Evolutionary conservation across 2,329 filamentous ascomycete genomes (phyloP).

Genomic region (Botrytis deweyae): DNA sequence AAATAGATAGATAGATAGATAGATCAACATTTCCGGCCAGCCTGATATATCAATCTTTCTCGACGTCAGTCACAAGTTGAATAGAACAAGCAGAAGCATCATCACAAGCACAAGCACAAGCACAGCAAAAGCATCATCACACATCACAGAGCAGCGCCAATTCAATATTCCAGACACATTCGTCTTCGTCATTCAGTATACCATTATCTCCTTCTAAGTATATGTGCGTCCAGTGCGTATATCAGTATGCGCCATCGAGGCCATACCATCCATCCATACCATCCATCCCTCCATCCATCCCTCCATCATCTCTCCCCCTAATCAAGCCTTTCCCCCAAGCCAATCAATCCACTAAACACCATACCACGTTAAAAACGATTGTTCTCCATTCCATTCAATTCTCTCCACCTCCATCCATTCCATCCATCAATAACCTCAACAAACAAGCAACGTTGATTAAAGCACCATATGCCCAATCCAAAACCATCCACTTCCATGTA

Average conservation of each 20-base stretch:
- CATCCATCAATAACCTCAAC: neutral
- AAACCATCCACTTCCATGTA: slow-evolving; percentile 8
- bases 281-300: neutral
- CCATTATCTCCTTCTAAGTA: slow-evolving; percentile 16
- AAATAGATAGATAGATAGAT: too few species aligned
- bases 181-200: neutral
- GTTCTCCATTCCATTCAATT: slow-evolving; percentile 12
- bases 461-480: slow-evolving; percentile 21
- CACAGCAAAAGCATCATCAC: neutral
- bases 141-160: neutral
- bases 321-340: neutral
- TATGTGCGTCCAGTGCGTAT: neutral
- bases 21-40: too few species aligned
- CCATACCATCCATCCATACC: neutral
- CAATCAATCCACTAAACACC: neutral
- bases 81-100: too few species aligned
- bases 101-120: neutral
- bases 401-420: neutral
- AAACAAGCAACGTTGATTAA: slow-evolving; percentile 12
- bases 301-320: neutral
- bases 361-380: slow-evolving; percentile 19
- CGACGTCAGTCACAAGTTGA: neutral
- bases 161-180: neutral
- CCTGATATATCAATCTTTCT: neutral
- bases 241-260: slow-evolving; percentile 3